Evolutionary conservation across 495 filamentous ascomycete genomes (phyloP), one percentile per base, ranked within the genome.

Genomic region (Penicillium canescens): DNA sequence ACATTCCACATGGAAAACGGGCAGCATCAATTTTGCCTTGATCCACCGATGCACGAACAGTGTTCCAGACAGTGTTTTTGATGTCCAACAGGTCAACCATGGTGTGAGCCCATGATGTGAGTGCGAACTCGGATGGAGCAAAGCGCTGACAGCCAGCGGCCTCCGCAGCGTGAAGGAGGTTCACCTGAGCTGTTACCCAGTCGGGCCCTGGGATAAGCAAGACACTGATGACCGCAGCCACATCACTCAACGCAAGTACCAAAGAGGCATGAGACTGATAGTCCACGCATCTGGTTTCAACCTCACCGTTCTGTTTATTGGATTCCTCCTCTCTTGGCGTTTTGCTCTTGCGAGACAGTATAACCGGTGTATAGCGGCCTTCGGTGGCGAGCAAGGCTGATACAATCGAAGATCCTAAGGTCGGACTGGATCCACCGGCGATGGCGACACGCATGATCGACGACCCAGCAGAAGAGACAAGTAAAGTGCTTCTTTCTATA

Each of bases 81-180:
- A 58, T 6, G 39, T 44, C 3, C 49, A 28, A 50, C 62, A 68
- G 26, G 21, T 54, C 53, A 18, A 75, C 55, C 10, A 46, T 51
- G 0, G 42, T 16, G 13, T 56, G 55, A 1, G 44, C 52, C 1
- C 28, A 16, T 2, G 50, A 28, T 9, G 57, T 47, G 3, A 54
- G 24, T 2, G 61, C 59, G 28, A 63, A 74, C 49, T 73, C 65
- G 6, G 55, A 61, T 11, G 72, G 71, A 4, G 65, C 67, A 47
- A 74, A 74, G 2, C 69, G 62, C 4, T 31, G 35, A 6, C 62
- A 58, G 10, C 71, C 66, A 2, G 66, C 69, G 11, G 31, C 50
- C 36, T 56, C 54, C 10, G 67, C 57, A 9, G 70, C 72, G 7
- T 60, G 35, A 9, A 75, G 63, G 0, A 72, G 60, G 38, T 60